phyloP scores from a whole-genome alignment of 495 filamentous ascomycete species.

The Hypoxylon rickii region DNA sequence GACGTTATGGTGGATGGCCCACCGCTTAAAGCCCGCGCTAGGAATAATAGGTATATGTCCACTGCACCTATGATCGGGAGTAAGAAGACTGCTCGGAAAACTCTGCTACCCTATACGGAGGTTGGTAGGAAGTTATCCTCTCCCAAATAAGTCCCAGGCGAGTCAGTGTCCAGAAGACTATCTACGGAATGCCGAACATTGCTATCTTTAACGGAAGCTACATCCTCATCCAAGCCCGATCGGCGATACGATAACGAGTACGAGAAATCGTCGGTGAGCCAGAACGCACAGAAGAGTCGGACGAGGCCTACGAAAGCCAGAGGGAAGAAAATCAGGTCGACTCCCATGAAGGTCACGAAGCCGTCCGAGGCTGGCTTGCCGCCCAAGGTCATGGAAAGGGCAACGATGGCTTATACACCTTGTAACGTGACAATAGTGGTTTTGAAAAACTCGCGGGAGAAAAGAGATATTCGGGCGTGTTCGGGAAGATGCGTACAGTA shows the following conservation, averaged over 20 bases:
- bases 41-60: constrained; percentile 16
- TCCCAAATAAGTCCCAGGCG: not conserved
- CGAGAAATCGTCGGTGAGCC: constrained; percentile 14
- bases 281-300: constrained; percentile 8
- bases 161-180: not conserved
- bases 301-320: constrained; percentile 15
- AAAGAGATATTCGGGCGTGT: not conserved
- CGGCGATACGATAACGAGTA: constrained; percentile 3
- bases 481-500: constrained; percentile 22
- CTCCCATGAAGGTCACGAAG: constrained; percentile 5
- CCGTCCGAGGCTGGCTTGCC: not conserved
- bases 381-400: not conserved
- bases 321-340: constrained; percentile 15
- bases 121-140: constrained; percentile 12
- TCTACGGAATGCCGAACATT: constrained; percentile 1
- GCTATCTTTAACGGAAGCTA: not conserved
- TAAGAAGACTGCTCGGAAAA: constrained; percentile 30
- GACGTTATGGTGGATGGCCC: constrained; percentile 7
- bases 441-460: constrained; percentile 24
- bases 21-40: constrained; percentile 4
- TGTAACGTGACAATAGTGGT: constrained; percentile 27
- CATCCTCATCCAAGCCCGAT: not conserved
- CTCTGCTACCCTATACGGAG: constrained; percentile 5
- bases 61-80: constrained; percentile 27
- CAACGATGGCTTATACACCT: constrained; percentile 8